These are phyloP conservation scores for Chaetomiaceae sp. DNA, from an alignment of 2,329 filamentous ascomycete genomes.

Conservation along the genomic window DNA sequence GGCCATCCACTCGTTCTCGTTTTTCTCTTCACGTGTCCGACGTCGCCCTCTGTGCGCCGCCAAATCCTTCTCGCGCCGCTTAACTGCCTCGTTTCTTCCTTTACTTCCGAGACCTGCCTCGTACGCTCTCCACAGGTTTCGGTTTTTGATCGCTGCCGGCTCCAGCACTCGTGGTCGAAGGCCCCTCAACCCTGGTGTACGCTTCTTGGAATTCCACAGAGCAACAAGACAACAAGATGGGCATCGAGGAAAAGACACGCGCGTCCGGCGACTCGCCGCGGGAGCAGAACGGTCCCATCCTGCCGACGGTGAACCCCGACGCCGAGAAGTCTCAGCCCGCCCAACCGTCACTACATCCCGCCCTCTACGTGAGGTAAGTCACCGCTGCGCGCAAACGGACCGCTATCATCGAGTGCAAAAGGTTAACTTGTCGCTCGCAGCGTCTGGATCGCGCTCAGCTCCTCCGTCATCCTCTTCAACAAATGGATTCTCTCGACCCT, in stretches of 20 bases:
- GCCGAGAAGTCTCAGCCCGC: conserved; percentile 63
- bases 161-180: conserved; percentile 10
- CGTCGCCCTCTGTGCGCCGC: conserved; percentile 4
- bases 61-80: conserved; percentile 6
- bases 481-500: conserved; percentile 91
- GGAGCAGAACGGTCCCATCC: conserved; percentile 52
- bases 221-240: conserved; percentile 42
- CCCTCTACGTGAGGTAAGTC: conserved; percentile 75
- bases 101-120: conserved; percentile 3
- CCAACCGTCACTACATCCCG: conserved; percentile 63
- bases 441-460: conserved; percentile 87
- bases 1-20: conserved; percentile 24
- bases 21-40: conserved; percentile 7
- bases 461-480: conserved; percentile 96
- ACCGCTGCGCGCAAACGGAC: background rate
- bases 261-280: conserved; percentile 70
- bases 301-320: conserved; percentile 76
- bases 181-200: background rate
- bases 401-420: background rate
- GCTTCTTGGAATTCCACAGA: background rate
- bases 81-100: background rate
- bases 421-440: conserved; percentile 39
- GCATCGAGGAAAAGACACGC: conserved; percentile 72
- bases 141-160: conserved; percentile 12
- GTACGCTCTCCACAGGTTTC: conserved; percentile 4